Percentiles rank a stretch among this genome's conserved stretches.
Evolutionary conservation across 2,329 filamentous ascomycete genomes (phyloP).

Genomic region (Cladosporium phlei): DNA sequence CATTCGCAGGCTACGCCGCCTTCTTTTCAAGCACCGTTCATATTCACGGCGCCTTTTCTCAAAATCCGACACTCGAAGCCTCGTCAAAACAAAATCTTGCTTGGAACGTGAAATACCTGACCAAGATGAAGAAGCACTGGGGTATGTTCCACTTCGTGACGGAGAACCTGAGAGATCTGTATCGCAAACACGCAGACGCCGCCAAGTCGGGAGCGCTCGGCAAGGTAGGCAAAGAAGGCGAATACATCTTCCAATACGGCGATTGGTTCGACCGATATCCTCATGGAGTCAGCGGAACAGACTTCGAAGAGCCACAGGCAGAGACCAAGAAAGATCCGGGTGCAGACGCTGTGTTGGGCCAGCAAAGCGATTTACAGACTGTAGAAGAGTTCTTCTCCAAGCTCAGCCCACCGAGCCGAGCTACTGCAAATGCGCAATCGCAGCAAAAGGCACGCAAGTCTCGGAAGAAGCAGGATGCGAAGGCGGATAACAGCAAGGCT

Average conservation of each 20-base stretch:
- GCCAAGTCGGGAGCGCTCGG: slow-evolving; percentile 56
- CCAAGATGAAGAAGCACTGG: slow-evolving; percentile 96
- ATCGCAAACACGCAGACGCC: slow-evolving; percentile 78
- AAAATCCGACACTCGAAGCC: slow-evolving; percentile 68
- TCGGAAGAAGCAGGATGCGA: slow-evolving; percentile 29
- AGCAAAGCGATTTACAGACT: slow-evolving; percentile 84
- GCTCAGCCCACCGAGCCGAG: slow-evolving; percentile 56
- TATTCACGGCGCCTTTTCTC: slow-evolving; percentile 84
- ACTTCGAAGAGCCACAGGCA: slow-evolving; percentile 68
- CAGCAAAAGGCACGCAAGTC: slow-evolving; percentile 48
- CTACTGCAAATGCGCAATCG: slow-evolving; percentile 32
- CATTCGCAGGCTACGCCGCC: slow-evolving; percentile 91
- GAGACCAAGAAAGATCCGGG: slow-evolving; percentile 68
- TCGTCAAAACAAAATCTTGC: slow-evolving; percentile 78
- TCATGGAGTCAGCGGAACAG: slow-evolving; percentile 77
- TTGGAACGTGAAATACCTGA: slow-evolving; percentile 83
- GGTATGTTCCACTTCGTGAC: slow-evolving; percentile 98
- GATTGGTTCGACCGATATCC: slow-evolving; percentile 98
- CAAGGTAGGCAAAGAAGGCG: slow-evolving; percentile 40
- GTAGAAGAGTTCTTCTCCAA: slow-evolving; percentile 92
- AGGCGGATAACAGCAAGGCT: slow-evolving; percentile 21
- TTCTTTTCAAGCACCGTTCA: slow-evolving; percentile 94
- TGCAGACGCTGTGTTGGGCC: slow-evolving; percentile 82
- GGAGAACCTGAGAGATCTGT: slow-evolving; percentile 85
- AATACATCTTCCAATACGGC: slow-evolving; percentile 83